Conservation (phyloP, 495 filamentous ascomycete genomes). For the Hypomontagnella submonticulosa region DNA sequence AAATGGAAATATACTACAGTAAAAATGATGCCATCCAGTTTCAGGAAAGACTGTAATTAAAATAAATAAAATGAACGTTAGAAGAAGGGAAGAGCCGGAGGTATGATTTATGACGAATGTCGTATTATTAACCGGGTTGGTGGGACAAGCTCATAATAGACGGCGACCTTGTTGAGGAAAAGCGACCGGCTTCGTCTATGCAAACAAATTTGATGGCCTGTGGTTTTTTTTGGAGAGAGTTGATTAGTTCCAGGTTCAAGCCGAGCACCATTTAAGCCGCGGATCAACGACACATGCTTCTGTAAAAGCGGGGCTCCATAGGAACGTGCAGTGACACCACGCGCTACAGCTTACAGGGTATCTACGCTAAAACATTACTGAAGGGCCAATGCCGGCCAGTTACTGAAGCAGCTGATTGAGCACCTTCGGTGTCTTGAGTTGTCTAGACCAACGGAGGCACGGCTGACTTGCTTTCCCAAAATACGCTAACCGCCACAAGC, state of each 20-base stretch:
- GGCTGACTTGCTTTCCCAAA: slow-evolving; percentile 31
- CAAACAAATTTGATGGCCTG: slow-evolving; percentile 15
- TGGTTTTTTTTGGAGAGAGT: not conserved
- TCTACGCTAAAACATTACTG: slow-evolving; percentile 25
- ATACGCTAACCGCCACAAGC: slow-evolving; percentile 31
- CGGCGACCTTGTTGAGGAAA: slow-evolving; percentile 38
- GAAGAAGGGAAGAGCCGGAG: slow-evolving; percentile 3
- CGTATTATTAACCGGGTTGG: slow-evolving; percentile 35
- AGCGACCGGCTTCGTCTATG: slow-evolving; percentile 21
- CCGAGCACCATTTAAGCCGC: slow-evolving; percentile 30
- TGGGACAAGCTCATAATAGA: slow-evolving; percentile 29
- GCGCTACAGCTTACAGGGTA: slow-evolving; percentile 27
- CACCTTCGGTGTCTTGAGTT: not conserved
- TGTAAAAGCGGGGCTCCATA: slow-evolving; percentile 20
- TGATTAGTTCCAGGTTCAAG: too few relatives aligned
- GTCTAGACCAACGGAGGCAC: slow-evolving; percentile 15
- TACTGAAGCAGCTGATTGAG: slow-evolving; percentile 29
- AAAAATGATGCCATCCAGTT: slow-evolving; percentile 8
- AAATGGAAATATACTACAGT: slow-evolving; percentile 19
- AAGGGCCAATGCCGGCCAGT: slow-evolving; percentile 17
- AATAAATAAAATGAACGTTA: slow-evolving; percentile 26
- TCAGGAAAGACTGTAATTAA: slow-evolving; percentile 14
- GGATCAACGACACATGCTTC: slow-evolving; percentile 43
- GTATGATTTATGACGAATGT: slow-evolving; percentile 39
- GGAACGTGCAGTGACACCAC: slow-evolving; percentile 27